Base-by-base conservation (phyloP, 2,329 filamentous ascomycete genomes). In the Pseudogymnoascus sp. region DNA sequence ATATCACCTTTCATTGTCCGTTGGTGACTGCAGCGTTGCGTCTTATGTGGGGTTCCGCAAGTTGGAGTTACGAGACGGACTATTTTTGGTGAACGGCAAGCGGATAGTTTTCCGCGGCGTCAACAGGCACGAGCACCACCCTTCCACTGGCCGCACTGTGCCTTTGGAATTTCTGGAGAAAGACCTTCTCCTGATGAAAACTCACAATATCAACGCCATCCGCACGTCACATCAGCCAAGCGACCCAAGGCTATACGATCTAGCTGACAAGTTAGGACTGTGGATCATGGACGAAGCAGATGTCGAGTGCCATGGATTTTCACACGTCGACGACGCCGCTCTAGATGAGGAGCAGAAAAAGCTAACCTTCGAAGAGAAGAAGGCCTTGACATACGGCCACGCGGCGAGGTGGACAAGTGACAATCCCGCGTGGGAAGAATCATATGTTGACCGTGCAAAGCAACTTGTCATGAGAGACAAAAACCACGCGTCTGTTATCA, bases 181-280 rank as follows among this genome's bases (percentile, higher is more conserved):
- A 16, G 81, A 85, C 64, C 72, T 85, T 3, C 62, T 81, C 7
- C 71, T 78, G 6, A 85, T 85, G 81, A 79, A 81, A 68, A 69
- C 74, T 54, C 71, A 81, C 72, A 88, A 88, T 65, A 80, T 90
- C 70, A 90, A 90, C 64, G 83, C 85, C 1, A 79, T 90, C 11
- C 82, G 87, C 1, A 87, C 83, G 0, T 86, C 80, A 0, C 86
- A 89, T 67, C 83, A 89, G 58, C 80, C 82, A 9, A 85, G 82
- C 30, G 81, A 87, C 61, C 76, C 78, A 1, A 73, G 77, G 3
- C 69, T 87, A 1, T 85, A 84, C 62, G 81, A 85, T 30, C 74
- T 87, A 0, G 78, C 81, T 0, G 82, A 87, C 58, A 79, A 84
- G 63, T 73, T 86, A n/a, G 84, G 84, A 0, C 76, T 87, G 34